Base-by-base conservation (phyloP, 495 filamentous ascomycete genomes). In the Alectoria sarmentosa region DNA sequence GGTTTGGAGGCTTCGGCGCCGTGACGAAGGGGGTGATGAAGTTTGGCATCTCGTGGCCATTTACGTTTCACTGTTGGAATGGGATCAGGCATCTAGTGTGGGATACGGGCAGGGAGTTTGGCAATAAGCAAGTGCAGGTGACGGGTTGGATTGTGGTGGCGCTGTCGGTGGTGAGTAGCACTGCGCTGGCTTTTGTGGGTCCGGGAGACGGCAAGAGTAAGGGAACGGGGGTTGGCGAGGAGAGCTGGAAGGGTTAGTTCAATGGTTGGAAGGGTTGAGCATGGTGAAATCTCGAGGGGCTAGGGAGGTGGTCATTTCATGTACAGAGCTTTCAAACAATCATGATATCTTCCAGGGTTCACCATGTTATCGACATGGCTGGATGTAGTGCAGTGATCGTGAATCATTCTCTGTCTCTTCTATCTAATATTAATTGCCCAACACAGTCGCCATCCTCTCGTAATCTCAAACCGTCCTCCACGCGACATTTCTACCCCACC, bases 41-140 rank as follows among this genome's bases (percentile, higher is more conserved):
- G 85, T 76, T 83, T 63, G 67, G 78, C 17, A 62, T 90, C 41
- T 90, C 90, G 48, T 82, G 89, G 75, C 93, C 92, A 26, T 96
- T 99, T 76, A 85, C 86, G 41, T 98, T 86, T 79, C 95, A 99
- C 77, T 75, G 75, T 65, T 73, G 92, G 69, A 97, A 96, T 78
- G 94, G 95, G 32, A 62, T 95, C n/a, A 85, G 91, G 71, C 94
- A 98, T 82, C 80, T 99, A 77, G 67, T 82, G 38, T 96, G 90
- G 88, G 94, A 99, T 82, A 74, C 86, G 59, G 88, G 87, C 44
- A 74, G 77, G 61, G 82, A 83, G 48, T 85, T 96, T 63, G 79
- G 74, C 69, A 90, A 92, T 74, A 78, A 81, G 70, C 76, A 79
- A 67, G 90, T 98, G 65, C 83, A 88, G 67, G 80, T 81, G 76